Percentiles rank a stretch among this genome's conserved stretches.
Conservation (phyloP, 805 yeast species). For the Candida maris region DNA sequence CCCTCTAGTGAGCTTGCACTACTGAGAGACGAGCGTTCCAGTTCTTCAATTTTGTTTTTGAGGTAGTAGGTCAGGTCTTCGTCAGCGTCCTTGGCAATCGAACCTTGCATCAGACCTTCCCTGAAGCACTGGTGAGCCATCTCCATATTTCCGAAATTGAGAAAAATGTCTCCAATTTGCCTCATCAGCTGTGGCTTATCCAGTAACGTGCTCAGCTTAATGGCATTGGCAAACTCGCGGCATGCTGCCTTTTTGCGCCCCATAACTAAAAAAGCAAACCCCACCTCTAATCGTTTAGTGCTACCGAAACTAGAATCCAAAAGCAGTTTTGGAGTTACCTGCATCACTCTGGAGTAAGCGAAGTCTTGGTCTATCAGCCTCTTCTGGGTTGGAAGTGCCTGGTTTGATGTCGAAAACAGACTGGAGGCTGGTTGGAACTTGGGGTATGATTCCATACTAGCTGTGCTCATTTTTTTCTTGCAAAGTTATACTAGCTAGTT, state of each 20-base stretch:
- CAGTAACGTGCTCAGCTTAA: constrained; percentile 12
- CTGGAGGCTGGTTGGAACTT: constrained; percentile 18
- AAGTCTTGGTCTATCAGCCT: constrained; percentile 14
- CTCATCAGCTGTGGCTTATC: constrained; percentile 11
- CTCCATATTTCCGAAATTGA: constrained; percentile 11
- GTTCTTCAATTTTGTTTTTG: constrained; percentile 8
- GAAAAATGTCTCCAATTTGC: constrained; percentile 15
- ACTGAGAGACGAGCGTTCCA: constrained; percentile 8
- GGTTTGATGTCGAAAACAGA: constrained; percentile 17
- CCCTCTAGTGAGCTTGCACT: constrained; percentile 15
- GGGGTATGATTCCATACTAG: constrained; percentile 14
- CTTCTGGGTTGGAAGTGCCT: constrained; percentile 12
- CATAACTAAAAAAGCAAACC: constrained; percentile 16
- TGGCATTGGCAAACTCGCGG: constrained; percentile 16
- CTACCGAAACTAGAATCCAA: constrained; percentile 12
- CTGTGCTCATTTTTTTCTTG: constrained; percentile 13
- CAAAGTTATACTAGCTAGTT: constrained; percentile 12
- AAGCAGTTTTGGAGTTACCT: constrained; percentile 6
- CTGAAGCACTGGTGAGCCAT: constrained; percentile 15
- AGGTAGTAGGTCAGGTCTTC: constrained; percentile 7
- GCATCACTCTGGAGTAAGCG: constrained; percentile 11
- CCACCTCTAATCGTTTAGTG: constrained; percentile 11
- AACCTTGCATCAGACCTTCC: constrained; percentile 16
- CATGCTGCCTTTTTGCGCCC: constrained; percentile 17
- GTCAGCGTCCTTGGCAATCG: constrained; percentile 11